Evolutionary conservation across 768 basidiomycete genomes (phyloP), one percentile per base, ranked within the genome.

Genomic region (Suillus sp.): DNA sequence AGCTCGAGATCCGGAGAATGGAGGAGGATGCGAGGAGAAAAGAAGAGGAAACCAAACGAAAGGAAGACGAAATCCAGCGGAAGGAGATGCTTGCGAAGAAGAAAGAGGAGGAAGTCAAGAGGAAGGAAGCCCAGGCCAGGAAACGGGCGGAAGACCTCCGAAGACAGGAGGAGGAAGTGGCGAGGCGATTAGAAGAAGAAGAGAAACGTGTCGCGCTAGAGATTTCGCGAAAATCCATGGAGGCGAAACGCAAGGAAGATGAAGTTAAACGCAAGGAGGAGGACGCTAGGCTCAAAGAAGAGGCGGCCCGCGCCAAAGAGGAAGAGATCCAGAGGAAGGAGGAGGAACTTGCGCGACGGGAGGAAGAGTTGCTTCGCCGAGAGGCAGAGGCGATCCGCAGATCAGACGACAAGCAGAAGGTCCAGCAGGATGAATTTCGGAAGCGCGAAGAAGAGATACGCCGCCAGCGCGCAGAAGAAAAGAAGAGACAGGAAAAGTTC

Each of bases 381-480:
- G 71, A 73, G 64, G 67, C 71, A 54, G 75, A 77, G 18, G 69
- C 71, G 64, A 68, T 73, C 48, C 75, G 71, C 45, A 68, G 67
- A 64, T 71, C 71, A 35, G 72, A 68, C 20, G 74, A 68, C 58
- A 71, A 66, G 32, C 30, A 63, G 50, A 69, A 73, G 48, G 62
- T 62, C 55, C 65, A 69, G 65, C 66, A 76, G 64, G 71, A 70
- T 0, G 71, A 71, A 13, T 72, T 74, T 60, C 70, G 68, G 55
- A 77, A 64, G 66, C 74, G 71, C 45, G 75, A 73, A 61, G 73
- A 72, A 56, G 71, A 74, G 14, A 77, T 70, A 30, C 71, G 72
- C 30, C 69, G 71, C 40, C 72, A 69, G 48, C 66, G 71, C 65
- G 32, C 74, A 65, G 68, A 77, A 35, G 77, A 75, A 25, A 76